Conservation (phyloP, 2,329 filamentous ascomycete species). For the Microcyclospora pomicola region DNA sequence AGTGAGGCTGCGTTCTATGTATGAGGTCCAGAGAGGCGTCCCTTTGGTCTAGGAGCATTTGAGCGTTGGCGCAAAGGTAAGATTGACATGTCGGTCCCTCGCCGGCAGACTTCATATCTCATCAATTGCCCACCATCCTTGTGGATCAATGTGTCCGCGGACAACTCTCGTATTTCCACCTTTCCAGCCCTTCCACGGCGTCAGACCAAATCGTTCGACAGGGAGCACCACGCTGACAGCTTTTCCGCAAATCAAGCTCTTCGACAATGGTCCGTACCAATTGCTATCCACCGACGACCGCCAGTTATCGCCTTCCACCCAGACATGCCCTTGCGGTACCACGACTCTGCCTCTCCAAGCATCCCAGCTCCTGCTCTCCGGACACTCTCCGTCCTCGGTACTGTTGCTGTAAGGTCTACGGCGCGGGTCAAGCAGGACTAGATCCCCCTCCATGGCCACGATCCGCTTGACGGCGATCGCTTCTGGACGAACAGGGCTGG, state of each 20-base stretch:
- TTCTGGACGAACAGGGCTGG: slow-evolving; percentile 51
- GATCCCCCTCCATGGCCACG: slow-evolving; percentile 66
- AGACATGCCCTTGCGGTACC: slow-evolving; percentile 75
- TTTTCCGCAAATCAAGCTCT: slow-evolving; percentile 59
- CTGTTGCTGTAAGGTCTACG: slow-evolving; percentile 6
- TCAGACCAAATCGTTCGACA: slow-evolving; percentile 41
- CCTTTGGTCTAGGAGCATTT: background rate
- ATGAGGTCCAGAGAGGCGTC: background rate
- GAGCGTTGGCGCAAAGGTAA: too few relatives aligned
- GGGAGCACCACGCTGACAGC: slow-evolving; percentile 63
- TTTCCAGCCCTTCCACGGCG: slow-evolving; percentile 39
- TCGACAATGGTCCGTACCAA: slow-evolving; percentile 60
- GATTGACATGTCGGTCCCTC: too few relatives aligned
- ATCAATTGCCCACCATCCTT: too few relatives aligned
- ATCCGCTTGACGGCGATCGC: slow-evolving; percentile 67
- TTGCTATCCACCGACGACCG: slow-evolving; percentile 70
- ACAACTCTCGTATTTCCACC: slow-evolving; percentile 26
- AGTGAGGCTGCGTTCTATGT: background rate
- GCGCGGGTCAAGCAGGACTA: slow-evolving; percentile 45
- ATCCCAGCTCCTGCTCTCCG: slow-evolving; percentile 17
- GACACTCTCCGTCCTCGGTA: slow-evolving; percentile 18
- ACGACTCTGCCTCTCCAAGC: slow-evolving; percentile 29
- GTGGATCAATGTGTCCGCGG: too few relatives aligned
- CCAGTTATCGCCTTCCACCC: slow-evolving; percentile 85
- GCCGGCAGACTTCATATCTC: too few relatives aligned